phyloP scores from a whole-genome alignment of 73 alveolate genomes.

The Uronychia setigera region DNA sequence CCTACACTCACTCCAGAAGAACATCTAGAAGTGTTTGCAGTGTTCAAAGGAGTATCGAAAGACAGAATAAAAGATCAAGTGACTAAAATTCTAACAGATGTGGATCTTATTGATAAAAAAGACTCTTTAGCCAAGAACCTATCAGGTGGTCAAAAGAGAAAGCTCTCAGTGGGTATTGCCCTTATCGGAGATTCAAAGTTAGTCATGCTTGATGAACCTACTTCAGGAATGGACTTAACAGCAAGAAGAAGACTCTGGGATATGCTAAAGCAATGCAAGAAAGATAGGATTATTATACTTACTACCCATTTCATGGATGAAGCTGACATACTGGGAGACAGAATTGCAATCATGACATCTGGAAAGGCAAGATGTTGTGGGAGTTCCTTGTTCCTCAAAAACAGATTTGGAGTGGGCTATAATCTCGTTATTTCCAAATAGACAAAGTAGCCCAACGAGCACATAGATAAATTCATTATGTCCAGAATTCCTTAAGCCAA shows the following conservation, averaged over 20 bases:
- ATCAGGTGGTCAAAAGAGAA: conserved; percentile 98
- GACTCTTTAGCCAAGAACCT: conserved; percentile 77
- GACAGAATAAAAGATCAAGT: conserved; percentile 26
- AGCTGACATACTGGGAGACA: conserved; percentile 98
- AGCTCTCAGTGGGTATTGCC: conserved; percentile 95
- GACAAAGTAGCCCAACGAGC: conserved; percentile 45
- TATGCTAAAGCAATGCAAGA: conserved; percentile 88
- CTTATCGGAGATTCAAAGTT: conserved; percentile 92
- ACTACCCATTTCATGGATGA: conserved; percentile 99
- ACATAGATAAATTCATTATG: conserved; percentile 43
- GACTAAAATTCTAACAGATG: conserved; percentile 47
- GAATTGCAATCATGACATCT: conserved; percentile 97
- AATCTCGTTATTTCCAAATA: conserved; percentile 80
- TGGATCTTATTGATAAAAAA: conserved; percentile 53
- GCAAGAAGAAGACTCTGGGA: conserved; percentile 98
- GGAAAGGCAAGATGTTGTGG: conserved; percentile 96
- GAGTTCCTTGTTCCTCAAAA: conserved; percentile 89
- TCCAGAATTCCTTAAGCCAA: conserved; percentile 32
- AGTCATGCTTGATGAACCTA: conserved; percentile 96
- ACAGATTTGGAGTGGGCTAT: conserved; percentile 97
- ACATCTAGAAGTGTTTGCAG: conserved; percentile 81
- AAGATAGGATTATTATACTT: conserved; percentile 89
- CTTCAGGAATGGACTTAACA: conserved; percentile 98
- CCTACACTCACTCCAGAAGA: conserved; percentile 82
- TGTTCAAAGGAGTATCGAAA: conserved; percentile 68